Conservation (phyloP, 1,284 basidiomycete genomes). For the Pseudozyma tsukubaensis region DNA sequence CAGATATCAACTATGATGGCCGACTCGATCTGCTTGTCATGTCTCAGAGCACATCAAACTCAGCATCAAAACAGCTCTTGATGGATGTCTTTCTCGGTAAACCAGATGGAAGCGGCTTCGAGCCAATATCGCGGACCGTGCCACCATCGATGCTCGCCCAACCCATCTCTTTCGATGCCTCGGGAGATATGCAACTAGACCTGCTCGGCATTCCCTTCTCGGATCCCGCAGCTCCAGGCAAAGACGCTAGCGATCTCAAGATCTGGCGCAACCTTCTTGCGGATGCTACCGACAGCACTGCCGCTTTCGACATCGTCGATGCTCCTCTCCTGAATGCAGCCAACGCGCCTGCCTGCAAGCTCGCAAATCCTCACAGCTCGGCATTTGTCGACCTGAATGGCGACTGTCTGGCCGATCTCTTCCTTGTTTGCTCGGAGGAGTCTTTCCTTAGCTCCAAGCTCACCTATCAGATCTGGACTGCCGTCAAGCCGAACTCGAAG, state of each 20-base stretch:
- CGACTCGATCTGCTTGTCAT: conserved; percentile 89
- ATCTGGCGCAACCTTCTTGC: conserved; percentile 56
- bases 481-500: conserved; percentile 40
- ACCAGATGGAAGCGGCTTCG: conserved; percentile 34
- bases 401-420: conserved; percentile 93
- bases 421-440: conserved; percentile 81
- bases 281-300: conserved; percentile 16
- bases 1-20: conserved; percentile 92
- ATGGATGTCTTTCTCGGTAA: conserved; percentile 51
- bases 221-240: conserved; percentile 8
- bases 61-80: conserved; percentile 18
- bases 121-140: conserved; percentile 70
- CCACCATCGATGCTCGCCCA: conserved; percentile 80
- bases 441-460: conserved; percentile 65
- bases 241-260: conserved; percentile 42
- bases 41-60: conserved; percentile 64
- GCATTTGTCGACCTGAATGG: conserved; percentile 95
- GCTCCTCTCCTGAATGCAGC: conserved; percentile 29
- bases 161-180: conserved; percentile 85
- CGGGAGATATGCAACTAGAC: conserved; percentile 89
- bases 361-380: conserved; percentile 90
- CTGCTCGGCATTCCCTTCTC: conserved; percentile 78
- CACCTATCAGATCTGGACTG: conserved; percentile 86
- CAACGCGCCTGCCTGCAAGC: conserved; percentile 72
- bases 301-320: conserved; percentile 34